Evolutionary conservation across 768 basidiomycete genomes (phyloP), one percentile per base, ranked within the genome.

Genomic region (Imleria badia): DNA sequence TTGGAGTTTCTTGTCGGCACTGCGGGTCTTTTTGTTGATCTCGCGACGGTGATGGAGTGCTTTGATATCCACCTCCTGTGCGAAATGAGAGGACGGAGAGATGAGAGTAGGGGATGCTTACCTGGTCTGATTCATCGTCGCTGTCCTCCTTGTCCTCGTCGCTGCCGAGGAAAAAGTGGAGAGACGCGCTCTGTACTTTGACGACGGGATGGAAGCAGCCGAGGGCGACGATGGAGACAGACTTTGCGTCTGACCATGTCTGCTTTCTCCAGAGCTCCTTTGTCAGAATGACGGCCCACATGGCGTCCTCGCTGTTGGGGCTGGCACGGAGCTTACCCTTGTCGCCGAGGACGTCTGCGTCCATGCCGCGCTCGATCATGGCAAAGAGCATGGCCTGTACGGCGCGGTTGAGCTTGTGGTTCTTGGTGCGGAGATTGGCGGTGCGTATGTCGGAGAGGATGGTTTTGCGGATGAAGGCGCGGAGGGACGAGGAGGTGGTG

Each of bases 211-310:
- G 96, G 67, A 94, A 91, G 70, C 94, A 96, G 7, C 92, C 96
- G 38, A 92, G 77, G 0, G 92, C 84, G 60, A 96, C 81, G 66
- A 99, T 95, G 8, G 95, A 85, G 14, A 98, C 94, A 2, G 94
- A 82, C 75, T 98, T 98, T 3, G 86, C 81, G 66, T 98, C 96
- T 47, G 82, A 85, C 93, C 97, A 99, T 26, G 94, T 81, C 38
- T 86, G 83, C 73, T 95, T 98, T 66, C 82, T 82, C 97, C 96
- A 98, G 14, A 98, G 77, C 63, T 98, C 94, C 70, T 91, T 90
- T 17, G 93, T 91, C 50, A 98, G 73, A 40, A 95, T 87, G 46
- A 99, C 86, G 5, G 97, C 96, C 95, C 96, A 98, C 86, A 97
- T 90, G 3, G 95, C 94, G 62, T 98, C 97, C 31, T 93, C 90